These are phyloP conservation scores for Naegleria lovaniensis DNA, from an alignment of 208 protist genomes.

Conservation along the genomic window DNA sequence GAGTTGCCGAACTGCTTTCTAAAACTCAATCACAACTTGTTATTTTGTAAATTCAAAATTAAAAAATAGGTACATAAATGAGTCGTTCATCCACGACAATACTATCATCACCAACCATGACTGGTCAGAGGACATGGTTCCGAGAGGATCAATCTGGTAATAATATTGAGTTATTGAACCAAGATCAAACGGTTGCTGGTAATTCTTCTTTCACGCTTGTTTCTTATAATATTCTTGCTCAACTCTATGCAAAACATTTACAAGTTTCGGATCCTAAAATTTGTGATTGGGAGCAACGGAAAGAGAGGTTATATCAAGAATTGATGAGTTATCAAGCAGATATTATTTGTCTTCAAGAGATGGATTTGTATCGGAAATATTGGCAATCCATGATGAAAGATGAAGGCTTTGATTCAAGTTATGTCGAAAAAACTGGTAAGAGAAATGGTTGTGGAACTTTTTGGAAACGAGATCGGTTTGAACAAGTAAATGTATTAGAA, in stretches of 20 bases:
- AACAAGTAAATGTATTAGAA: background rate
- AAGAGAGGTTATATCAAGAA: background rate
- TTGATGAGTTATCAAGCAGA: background rate
- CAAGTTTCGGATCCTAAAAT: no score
- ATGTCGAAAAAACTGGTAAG: background rate
- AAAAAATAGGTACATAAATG: no score
- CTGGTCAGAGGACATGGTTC: no score
- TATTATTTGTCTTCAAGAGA: slow-evolving; percentile 14
- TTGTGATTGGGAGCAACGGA: background rate
- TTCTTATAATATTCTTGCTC: background rate
- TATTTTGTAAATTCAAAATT: no score
- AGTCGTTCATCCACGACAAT: no score
- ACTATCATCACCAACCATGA: no score
- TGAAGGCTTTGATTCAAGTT: background rate
- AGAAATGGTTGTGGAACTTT: background rate
- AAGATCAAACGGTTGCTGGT: no score
- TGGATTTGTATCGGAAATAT: background rate
- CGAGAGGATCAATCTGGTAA: no score
- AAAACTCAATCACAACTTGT: no score
- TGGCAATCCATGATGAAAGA: background rate
- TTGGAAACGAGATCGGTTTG: background rate
- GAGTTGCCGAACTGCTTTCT: no score
- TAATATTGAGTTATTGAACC: no score
- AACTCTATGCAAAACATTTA: background rate
- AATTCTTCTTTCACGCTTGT: no score